phyloP scores from a whole-genome alignment of 192 early-diverging fungal species.

The Phlyctochytrium bullatum region DNA sequence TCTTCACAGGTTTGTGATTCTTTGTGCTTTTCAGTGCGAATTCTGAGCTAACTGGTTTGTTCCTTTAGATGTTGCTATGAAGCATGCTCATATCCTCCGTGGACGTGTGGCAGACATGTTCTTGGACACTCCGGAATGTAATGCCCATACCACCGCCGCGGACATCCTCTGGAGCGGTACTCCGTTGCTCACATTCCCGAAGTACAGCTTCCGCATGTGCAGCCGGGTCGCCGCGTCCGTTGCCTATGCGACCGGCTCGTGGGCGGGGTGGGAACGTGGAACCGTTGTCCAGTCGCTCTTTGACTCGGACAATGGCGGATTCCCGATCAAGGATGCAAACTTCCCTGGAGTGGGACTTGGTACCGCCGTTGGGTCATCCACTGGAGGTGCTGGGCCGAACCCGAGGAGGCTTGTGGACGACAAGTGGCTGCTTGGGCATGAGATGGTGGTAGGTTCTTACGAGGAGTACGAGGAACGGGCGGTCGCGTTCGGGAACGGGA shows the following conservation, averaged over 20 bases:
- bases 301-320: constrained; percentile 61
- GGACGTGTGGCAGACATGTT: constrained; percentile 89
- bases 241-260: constrained; percentile 72
- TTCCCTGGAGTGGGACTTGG: not conserved
- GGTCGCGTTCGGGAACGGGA: constrained; percentile 30
- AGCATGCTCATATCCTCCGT: constrained; percentile 88
- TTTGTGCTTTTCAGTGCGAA: constrained; percentile 43
- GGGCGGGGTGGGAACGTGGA: constrained; percentile 35
- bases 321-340: constrained; percentile 24
- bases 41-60: not conserved
- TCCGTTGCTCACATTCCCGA: constrained; percentile 85
- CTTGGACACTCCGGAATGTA: constrained; percentile 94
- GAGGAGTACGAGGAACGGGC: constrained; percentile 50
- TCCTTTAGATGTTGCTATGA: constrained; percentile 48
- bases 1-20: constrained; percentile 65
- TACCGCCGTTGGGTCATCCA: not conserved
- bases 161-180: constrained; percentile 95
- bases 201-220: constrained; percentile 88
- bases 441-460: constrained; percentile 48
- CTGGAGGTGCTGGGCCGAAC: not conserved
- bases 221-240: constrained; percentile 84
- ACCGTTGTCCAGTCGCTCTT: not conserved
- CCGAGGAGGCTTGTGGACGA: constrained; percentile 28
- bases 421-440: constrained; percentile 35
- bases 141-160: constrained; percentile 93